phyloP scores from a whole-genome alignment of 441 rosid genomes.

The Populus hybrid region DNA sequence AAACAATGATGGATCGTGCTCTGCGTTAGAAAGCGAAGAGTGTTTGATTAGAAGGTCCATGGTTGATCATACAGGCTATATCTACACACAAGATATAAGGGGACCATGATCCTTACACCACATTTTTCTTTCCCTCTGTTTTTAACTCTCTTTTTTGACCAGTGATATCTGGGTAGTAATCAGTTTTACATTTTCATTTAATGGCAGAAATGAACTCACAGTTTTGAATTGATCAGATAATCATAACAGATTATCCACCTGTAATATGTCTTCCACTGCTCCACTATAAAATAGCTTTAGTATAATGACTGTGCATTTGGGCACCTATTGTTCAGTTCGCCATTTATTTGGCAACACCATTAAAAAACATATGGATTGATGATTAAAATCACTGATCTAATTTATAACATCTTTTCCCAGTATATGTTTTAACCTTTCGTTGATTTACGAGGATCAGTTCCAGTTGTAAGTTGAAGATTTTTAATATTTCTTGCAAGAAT shows the following conservation, averaged over 20 bases:
- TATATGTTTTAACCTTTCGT: no score
- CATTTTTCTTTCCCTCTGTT: background rate
- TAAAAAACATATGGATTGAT: no score
- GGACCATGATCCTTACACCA: slow-evolving; percentile 17
- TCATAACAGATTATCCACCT: background rate
- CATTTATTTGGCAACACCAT: background rate
- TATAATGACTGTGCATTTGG: background rate
- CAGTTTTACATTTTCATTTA: background rate
- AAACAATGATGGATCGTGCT: slow-evolving; percentile 30
- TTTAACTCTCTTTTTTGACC: background rate
- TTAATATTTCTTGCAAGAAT: background rate
- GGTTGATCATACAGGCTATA: slow-evolving; percentile 41
- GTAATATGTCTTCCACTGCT: background rate
- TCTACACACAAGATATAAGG: background rate
- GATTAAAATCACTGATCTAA: no score
- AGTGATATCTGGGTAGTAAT: background rate
- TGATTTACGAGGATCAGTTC: background rate
- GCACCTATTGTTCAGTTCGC: background rate
- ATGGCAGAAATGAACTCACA: background rate
- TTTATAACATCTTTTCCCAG: no score
- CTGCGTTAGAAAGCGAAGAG: slow-evolving; percentile 35
- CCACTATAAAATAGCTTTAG: background rate
- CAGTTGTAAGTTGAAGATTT: background rate
- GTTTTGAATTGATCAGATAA: background rate
- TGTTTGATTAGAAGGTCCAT: slow-evolving; percentile 41